Percentiles rank a stretch among this genome's conserved stretches.
phyloP scores from a whole-genome alignment of 2,329 filamentous ascomycete species.

The Aspergillus novofumigatus region DNA sequence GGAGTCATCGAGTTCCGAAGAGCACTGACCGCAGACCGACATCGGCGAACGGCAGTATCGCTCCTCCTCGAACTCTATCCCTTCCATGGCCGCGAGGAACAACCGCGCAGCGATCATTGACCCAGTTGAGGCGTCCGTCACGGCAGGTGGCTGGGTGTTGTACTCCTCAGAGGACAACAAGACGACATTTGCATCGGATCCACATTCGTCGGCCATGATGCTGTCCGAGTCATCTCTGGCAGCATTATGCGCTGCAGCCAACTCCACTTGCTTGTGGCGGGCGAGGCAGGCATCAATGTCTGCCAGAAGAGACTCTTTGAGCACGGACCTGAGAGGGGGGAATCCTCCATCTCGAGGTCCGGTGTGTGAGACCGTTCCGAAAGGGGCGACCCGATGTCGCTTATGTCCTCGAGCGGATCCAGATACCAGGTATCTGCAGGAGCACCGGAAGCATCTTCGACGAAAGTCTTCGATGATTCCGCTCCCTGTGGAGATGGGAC shows the following conservation, averaged over 20 bases:
- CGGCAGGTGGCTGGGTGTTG: not conserved
- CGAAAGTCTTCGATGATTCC: not conserved
- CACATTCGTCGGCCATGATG: not conserved
- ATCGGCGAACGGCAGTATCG: not conserved
- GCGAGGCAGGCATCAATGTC: conserved; percentile 3
- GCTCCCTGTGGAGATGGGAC: not conserved
- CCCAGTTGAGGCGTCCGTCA: not conserved
- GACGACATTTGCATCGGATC: not conserved
- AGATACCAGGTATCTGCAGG: not conserved
- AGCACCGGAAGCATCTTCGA: not conserved
- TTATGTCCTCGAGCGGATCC: conserved; percentile 4
- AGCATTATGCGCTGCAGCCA: not conserved
- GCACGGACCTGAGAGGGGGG: not conserved
- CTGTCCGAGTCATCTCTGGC: not conserved
- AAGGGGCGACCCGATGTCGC: conserved; percentile 9
- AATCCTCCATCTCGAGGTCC: conserved; percentile 1
- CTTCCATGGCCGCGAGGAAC: not conserved
- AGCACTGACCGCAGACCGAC: not conserved
- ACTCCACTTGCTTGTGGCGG: conserved; percentile 2
- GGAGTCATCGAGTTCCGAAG: not conserved
- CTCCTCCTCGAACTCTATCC: not conserved
- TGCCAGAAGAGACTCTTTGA: conserved; percentile 1
- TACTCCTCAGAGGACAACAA: not conserved
- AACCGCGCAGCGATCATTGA: not conserved
- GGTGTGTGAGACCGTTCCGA: conserved; percentile 8